Percentiles rank a stretch among this genome's conserved stretches.
These are phyloP conservation scores for Blastocystis sp. DNA, from an alignment of 352 stramenopile genomes.

Conservation along the genomic window DNA sequence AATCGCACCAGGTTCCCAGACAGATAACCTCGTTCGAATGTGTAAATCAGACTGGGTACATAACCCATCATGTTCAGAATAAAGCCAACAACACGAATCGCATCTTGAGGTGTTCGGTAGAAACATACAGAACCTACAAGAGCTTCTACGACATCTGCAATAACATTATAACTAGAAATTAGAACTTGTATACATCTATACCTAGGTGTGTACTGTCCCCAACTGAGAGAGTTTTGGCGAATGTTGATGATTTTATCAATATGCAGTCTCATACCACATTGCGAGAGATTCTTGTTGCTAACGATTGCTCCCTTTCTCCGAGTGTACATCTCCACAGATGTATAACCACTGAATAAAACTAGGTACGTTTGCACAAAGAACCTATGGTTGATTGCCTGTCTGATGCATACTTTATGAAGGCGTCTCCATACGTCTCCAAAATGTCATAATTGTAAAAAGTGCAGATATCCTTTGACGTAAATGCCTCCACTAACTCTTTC, in stretches of 20 bases:
- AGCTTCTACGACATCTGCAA: slow-evolving; percentile 35
- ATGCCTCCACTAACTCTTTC: not conserved
- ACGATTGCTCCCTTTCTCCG: not conserved
- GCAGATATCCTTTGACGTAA: not conserved
- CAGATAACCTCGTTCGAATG: not conserved
- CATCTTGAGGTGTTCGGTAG: not conserved
- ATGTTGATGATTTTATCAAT: not conserved
- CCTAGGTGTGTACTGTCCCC: not conserved
- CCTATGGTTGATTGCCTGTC: not conserved
- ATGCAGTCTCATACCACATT: not conserved
- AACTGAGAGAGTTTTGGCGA: not conserved
- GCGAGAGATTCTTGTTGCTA: not conserved
- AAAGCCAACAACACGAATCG: not conserved
- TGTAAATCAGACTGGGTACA: not conserved
- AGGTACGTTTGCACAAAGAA: not conserved
- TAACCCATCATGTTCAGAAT: not conserved
- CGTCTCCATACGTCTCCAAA: slow-evolving; percentile 29
- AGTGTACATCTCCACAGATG: not conserved
- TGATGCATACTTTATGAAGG: not conserved
- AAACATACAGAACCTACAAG: not conserved
- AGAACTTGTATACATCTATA: no score
- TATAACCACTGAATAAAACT: not conserved
- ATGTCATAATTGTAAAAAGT: slow-evolving; percentile 12
- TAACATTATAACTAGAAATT: not conserved
- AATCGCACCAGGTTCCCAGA: not conserved